Base-by-base conservation (phyloP, 2,329 filamentous ascomycete genomes). In the Aureobasidium sp. region DNA sequence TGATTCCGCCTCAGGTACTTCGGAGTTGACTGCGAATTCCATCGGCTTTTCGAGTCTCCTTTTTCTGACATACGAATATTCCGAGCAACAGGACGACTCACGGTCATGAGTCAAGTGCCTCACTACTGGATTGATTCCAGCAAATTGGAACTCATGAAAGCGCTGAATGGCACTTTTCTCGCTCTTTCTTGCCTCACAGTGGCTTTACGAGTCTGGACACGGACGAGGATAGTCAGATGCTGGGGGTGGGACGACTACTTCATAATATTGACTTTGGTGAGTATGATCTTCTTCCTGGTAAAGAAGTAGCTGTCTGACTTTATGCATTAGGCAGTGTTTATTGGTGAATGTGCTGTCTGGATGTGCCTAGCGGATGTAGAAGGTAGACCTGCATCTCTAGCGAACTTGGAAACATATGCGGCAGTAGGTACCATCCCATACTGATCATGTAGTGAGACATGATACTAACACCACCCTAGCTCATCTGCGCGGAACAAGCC, bases 181-280 rank as follows among this genome's bases (percentile, higher is more conserved):
- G 64, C 65, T 1, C 60, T 74, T 3, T 64, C 75, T 32, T 78
- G 74, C 73, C 23, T 74, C 42, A 71, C 75, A 51, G 69, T 78
- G 7, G 53, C 68, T 1, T 66, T 77, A 17, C 69, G 76, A 41
- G 67, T 74, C 48, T 78, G 71, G 70, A 76, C 76, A 12, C 72
- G 76, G 34, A 70, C 70, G 1, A 69, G 66, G 29, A 64, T 78
- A 27, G 73, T 75, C 20, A 67, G 70, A 23, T 75, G 68, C 57
- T 76, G 77, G 61, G 75, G 76, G 1, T 76, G 74, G 73, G 77
- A 79, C 61, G 77, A 79, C 65, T 69, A 66, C 10, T 69, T 71
- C 1, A 76, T 78, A 67, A 63, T 77, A 3, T 52, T 77, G 17
- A 72, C 77, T 8, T 67, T 70, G 37, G 77, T 78, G 67, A 61